Evolutionary conservation across 768 basidiomycete genomes (phyloP).

Genomic region (Brasilioporus rufonigricans): DNA sequence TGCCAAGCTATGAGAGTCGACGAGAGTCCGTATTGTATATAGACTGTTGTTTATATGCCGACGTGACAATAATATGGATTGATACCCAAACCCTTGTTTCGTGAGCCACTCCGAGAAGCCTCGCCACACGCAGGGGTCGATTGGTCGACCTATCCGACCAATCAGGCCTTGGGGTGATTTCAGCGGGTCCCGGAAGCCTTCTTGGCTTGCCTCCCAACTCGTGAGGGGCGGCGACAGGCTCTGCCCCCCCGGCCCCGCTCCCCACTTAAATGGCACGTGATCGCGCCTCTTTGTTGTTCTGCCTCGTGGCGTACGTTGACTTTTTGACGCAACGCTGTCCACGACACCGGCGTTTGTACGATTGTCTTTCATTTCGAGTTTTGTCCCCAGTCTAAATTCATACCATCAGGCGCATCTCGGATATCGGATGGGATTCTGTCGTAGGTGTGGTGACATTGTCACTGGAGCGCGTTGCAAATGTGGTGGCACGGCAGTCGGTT

Average conservation of each 20-base stretch:
- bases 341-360: not conserved
- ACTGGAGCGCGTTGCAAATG: conserved; percentile 70
- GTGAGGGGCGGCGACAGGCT: no score
- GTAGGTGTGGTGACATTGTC: conserved; percentile 84
- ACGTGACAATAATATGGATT: not conserved
- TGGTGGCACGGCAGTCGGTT: conserved; percentile 77
- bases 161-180: no score
- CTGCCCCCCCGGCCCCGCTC: no score
- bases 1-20: conserved; percentile 23
- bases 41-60: not conserved
- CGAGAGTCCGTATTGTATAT: not conserved
- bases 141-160: no score
- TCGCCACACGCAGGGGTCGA: no score
- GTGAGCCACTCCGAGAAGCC: no score
- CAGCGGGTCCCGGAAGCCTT: no score
- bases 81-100: not conserved
- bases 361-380: not conserved
- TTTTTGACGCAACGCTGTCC: conserved; percentile 1
- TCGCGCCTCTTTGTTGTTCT: not conserved
- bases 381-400: not conserved
- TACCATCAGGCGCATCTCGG: not conserved
- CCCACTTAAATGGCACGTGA: conserved; percentile 15
- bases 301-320: conserved; percentile 13
- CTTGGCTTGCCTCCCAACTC: no score
- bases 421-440: conserved; percentile 73